Conservation (phyloP, 768 basidiomycete species). For the Clitopilus passeckerianus region DNA sequence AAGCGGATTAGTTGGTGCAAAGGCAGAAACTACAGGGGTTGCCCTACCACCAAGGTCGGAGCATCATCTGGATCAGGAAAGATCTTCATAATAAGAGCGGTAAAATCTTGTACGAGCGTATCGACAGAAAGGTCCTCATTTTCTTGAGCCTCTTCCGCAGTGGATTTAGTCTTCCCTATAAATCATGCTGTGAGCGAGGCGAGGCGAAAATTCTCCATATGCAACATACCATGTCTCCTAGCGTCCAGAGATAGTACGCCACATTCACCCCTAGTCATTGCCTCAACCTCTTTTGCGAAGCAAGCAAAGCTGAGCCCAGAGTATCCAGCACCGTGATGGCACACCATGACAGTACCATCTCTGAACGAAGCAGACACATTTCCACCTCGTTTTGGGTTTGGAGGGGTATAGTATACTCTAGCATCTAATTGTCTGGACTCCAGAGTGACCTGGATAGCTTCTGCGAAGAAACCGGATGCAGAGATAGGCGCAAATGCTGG, state of each 20-base stretch:
- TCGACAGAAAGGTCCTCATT: slow-evolving; percentile 67
- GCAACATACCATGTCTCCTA: slow-evolving; percentile 74
- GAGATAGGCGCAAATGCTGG: slow-evolving; percentile 75
- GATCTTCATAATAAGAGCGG: slow-evolving; percentile 60
- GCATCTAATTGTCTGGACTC: slow-evolving; percentile 57
- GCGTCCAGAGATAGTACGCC: slow-evolving; percentile 84
- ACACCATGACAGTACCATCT: slow-evolving; percentile 71
- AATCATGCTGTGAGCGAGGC: not conserved
- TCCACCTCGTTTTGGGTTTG: slow-evolving; percentile 18
- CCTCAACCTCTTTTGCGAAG: slow-evolving; percentile 75
- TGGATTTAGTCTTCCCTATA: slow-evolving; percentile 61
- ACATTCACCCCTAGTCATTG: slow-evolving; percentile 59
- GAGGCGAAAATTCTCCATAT: not conserved
- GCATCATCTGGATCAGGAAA: slow-evolving; percentile 60
- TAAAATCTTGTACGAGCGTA: slow-evolving; percentile 68
- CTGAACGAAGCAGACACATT: slow-evolving; percentile 19
- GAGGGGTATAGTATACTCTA: slow-evolving; percentile 81
- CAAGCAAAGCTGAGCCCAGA: slow-evolving; percentile 87
- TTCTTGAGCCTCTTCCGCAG: slow-evolving; percentile 22
- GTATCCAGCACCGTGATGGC: slow-evolving; percentile 95
- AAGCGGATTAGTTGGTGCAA: too few relatives aligned
- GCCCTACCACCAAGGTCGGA: slow-evolving; percentile 71
- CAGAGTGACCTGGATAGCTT: slow-evolving; percentile 76
- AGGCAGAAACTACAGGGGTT: not conserved
- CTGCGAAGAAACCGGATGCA: slow-evolving; percentile 67